Conservation (phyloP, 352 stramenopile genomes). For the Globisporangium paddicum region DNA sequence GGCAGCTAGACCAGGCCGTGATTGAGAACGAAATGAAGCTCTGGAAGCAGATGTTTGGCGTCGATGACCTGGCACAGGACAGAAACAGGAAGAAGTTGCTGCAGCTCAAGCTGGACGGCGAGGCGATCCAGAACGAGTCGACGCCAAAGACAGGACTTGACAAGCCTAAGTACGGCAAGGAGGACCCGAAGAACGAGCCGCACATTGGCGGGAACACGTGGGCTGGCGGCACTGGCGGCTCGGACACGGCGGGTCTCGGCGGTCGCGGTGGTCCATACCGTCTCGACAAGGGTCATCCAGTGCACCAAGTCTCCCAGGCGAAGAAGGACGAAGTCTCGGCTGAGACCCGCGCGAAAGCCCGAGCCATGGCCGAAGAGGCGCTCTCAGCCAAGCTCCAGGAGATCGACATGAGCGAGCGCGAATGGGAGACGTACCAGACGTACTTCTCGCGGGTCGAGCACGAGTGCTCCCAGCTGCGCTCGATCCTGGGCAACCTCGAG, state of each 20-base stretch:
- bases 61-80: conserved; percentile 10
- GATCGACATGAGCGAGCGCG: conserved; percentile 84
- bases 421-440: conserved; percentile 74
- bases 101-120: conserved; percentile 47
- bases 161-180: conserved; percentile 91
- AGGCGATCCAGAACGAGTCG: conserved; percentile 32
- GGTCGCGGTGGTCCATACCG: conserved; percentile 93
- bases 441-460: conserved; percentile 72
- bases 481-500: conserved; percentile 82
- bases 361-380: conserved; percentile 69
- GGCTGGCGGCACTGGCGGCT: conserved; percentile 91
- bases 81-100: conserved; percentile 8
- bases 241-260: conserved; percentile 90
- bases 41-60: conserved; percentile 70
- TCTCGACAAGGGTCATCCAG: conserved; percentile 90
- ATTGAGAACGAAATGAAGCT: conserved; percentile 43
- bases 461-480: conserved; percentile 73
- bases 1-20: conserved; percentile 48
- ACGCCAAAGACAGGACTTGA: conserved; percentile 63
- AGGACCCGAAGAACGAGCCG: conserved; percentile 91
- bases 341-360: conserved; percentile 59
- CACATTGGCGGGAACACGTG: conserved; percentile 95
- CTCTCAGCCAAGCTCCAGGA: conserved; percentile 62
- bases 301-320: conserved; percentile 93
- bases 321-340: conserved; percentile 93